Base-by-base conservation (phyloP, 345 rosid genomes). In the Gossypium herbaceum region DNA sequence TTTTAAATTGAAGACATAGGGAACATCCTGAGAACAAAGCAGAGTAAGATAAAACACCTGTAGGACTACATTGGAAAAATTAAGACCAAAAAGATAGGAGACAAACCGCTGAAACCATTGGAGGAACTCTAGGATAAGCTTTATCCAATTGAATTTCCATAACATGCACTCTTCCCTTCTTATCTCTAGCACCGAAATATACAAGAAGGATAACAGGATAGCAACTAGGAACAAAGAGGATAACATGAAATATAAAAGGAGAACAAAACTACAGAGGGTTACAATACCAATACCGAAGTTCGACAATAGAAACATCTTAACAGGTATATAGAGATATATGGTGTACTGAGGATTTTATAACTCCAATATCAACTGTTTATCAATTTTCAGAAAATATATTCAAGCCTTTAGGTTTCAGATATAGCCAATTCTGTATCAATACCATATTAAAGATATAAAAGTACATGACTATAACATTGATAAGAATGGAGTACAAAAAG, bases 61-160 rank as follows among this genome's bases (percentile, higher is more conserved):
- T 41, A 64, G 48, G 69, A 16, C 27, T 41, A 2, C 51, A 43
- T 65, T 65, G 50, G 50, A 65, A 65, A 51, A 41, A 65, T 19
- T 43, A 9, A 15, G 51, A 43, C 51, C 27, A 43, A 41, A 65
- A 65, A 5, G 27, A 65, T 43, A 13, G 20, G 17, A 29, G 29
- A 83, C 98, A 71, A 66, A 93, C 98, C 82, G 84, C 88, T 5
- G 97, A 87, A 79, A 90, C 65, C 29, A 90, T 87, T 75, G 98
- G 97, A 62, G 88, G 89, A 19, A 78, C 82, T 39, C 74, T 80
- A 64, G 90, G 94, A 85, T 88, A 87, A 68, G 82, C 80, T 72
- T 82, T 76, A 69, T 78, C 79, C 50, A 93, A 81, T 52, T 85
- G 88, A 81, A 93, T 79, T 81, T 85, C 94, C 75, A 91, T 65